A percentile compares a stretch with the other conserved stretches of the same genome.
phyloP scores from a whole-genome alignment of 1,139 yeast species.

The Groenewaldozyma auringiensis region DNA sequence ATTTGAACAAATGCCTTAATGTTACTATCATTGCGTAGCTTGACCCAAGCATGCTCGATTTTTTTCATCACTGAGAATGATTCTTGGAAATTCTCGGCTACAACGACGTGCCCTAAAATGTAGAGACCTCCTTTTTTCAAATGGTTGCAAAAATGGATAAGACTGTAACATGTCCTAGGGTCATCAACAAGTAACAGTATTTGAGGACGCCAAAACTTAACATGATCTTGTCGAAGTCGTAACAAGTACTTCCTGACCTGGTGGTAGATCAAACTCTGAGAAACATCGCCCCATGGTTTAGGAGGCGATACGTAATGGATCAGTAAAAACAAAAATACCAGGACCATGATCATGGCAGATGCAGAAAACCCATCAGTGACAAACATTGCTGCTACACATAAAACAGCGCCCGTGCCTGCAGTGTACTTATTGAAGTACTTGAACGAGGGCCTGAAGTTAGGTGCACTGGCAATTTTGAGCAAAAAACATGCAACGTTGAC shows the following conservation, averaged over 20 bases:
- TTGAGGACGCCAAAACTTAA: constrained; percentile 97
- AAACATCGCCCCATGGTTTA: constrained; percentile 95
- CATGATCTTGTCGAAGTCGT: constrained; percentile 79
- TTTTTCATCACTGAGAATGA: constrained; percentile 60
- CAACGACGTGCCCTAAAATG: constrained; percentile 82
- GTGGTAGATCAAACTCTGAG: constrained; percentile 87
- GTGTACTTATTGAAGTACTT: constrained; percentile 75
- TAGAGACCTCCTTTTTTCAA: constrained; percentile 91
- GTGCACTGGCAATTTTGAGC: constrained; percentile 83
- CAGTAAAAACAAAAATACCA: constrained; percentile 57
- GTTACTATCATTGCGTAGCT: constrained; percentile 64
- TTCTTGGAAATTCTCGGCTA: constrained; percentile 46
- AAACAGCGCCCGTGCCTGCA: constrained; percentile 65
- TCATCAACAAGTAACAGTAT: constrained; percentile 78
- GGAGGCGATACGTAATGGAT: constrained; percentile 93
- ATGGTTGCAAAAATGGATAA: constrained; percentile 90
- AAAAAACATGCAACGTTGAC: constrained; percentile 89
- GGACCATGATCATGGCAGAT: constrained; percentile 57
- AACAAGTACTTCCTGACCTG: constrained; percentile 87
- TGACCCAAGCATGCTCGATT: constrained; percentile 76
- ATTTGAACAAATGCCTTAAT: constrained; percentile 92
- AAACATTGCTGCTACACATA: constrained; percentile 79
- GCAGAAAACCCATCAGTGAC: constrained; percentile 91
- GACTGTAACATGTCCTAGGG: constrained; percentile 84
- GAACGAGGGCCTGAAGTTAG: constrained; percentile 93